Percentiles rank a stretch among this genome's conserved stretches.
Evolutionary conservation across 768 basidiomycete species (phyloP).

Genomic region (Neoboletus magnificus): DNA sequence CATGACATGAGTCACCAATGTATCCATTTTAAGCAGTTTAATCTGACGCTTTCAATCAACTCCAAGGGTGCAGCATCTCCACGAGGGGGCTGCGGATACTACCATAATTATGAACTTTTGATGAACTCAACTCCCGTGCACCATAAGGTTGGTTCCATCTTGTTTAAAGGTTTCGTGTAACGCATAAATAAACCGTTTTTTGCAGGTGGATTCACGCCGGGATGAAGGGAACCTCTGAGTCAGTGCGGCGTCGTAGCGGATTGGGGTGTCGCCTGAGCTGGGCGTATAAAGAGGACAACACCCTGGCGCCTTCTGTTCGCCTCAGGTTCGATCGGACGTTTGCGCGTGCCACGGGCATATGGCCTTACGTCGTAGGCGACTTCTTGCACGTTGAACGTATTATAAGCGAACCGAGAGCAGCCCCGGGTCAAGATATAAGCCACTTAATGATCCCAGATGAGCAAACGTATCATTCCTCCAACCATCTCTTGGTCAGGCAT

Average conservation of each 20-base stretch:
- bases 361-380: too few relatives aligned
- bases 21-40: neutral
- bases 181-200: neutral
- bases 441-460: neutral
- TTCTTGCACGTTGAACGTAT: too few relatives aligned
- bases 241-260: neutral
- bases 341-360: too few relatives aligned
- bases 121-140: too few relatives aligned
- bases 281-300: neutral
- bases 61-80: neutral
- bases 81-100: neutral
- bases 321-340: too few relatives aligned
- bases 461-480: neutral
- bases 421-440: too few relatives aligned
- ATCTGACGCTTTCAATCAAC: neutral
- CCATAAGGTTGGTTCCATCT: neutral
- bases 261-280: neutral
- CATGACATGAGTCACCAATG: neutral
- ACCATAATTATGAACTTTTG: too few relatives aligned
- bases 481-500: neutral
- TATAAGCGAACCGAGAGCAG: too few relatives aligned
- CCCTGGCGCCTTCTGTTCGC: neutral
- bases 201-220: neutral
- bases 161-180: too few relatives aligned
- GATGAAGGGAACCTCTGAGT: neutral